These are phyloP conservation scores for Cenchrus purpureus DNA, from an alignment of 176 grass and related monocot species.

Conservation along the genomic window DNA sequence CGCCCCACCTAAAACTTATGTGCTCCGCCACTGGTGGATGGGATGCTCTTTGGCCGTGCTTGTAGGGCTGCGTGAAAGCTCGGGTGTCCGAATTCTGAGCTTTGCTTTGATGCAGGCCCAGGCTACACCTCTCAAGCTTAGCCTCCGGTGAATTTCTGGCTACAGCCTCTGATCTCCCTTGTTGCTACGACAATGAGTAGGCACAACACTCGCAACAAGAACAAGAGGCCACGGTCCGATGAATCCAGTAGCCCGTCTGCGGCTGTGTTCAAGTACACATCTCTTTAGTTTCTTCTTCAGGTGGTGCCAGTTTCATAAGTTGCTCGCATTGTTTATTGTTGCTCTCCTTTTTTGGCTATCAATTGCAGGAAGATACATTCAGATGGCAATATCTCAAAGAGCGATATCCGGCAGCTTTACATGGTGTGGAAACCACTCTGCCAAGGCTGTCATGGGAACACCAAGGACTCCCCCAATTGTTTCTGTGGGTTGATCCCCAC, in stretches of 20 bases:
- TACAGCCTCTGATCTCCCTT: neutral
- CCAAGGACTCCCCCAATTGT: constrained; percentile 93
- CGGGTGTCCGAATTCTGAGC: no score
- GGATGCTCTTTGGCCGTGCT: no score
- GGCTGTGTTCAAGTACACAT: constrained; percentile 75
- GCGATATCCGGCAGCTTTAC: constrained; percentile 80
- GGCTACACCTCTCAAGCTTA: no score
- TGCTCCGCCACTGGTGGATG: no score
- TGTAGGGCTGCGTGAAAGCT: no score
- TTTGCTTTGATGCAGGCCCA: no score
- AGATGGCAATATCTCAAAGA: constrained; percentile 56
- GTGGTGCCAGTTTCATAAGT: constrained; percentile 7
- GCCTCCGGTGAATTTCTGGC: neutral
- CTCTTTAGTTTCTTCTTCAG: constrained; percentile 13
- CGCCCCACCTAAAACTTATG: no score
- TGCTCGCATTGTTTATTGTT: constrained; percentile 8
- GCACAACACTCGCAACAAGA: constrained; percentile 94
- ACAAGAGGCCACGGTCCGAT: constrained; percentile 70
- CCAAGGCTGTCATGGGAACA: constrained; percentile 89
- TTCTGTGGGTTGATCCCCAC: constrained; percentile 85
- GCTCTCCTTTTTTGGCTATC: neutral
- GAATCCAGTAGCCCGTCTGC: constrained; percentile 52
- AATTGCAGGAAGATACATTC: constrained; percentile 85
- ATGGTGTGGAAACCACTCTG: constrained; percentile 63
- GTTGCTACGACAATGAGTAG: constrained; percentile 62